Conservation (phyloP, 164 flowering plant genomes). For the Piper betle region DNA sequence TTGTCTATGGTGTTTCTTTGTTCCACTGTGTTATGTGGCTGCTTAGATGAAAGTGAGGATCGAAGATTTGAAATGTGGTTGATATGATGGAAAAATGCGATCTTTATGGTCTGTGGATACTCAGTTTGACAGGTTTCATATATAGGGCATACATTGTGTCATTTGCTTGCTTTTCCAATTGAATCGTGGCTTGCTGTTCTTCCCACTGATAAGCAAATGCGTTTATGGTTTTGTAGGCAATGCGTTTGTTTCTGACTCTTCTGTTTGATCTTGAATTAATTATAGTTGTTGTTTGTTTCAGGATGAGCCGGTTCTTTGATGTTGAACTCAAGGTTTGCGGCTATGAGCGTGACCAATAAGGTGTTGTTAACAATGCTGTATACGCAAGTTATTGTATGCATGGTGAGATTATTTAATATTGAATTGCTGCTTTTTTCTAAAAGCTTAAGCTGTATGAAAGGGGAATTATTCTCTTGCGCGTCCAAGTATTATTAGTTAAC, state of each 20-base stretch:
- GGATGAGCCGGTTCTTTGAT: constrained; percentile 54
- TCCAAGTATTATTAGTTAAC: too few relatives aligned
- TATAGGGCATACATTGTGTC: too few relatives aligned
- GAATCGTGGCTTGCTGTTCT: background rate
- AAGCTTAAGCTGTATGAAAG: too few relatives aligned
- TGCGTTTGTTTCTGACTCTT: background rate
- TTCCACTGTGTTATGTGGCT: too few relatives aligned
- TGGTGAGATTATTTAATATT: constrained; percentile 28
- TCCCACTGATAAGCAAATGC: background rate
- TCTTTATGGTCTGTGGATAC: too few relatives aligned
- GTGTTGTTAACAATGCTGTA: constrained; percentile 88
- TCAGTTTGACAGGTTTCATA: too few relatives aligned
- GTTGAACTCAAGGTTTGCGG: constrained; percentile 83
- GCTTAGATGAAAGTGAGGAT: too few relatives aligned
- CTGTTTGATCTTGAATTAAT: background rate
- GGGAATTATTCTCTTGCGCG: too few relatives aligned
- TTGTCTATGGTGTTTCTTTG: too few relatives aligned
- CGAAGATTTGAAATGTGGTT: too few relatives aligned
- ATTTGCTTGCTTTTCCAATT: background rate
- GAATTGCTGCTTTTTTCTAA: too few relatives aligned
- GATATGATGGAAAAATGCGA: too few relatives aligned
- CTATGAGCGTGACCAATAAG: constrained; percentile 91
- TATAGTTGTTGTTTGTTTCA: constrained; percentile 8
- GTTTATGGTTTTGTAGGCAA: background rate
- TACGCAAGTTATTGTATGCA: constrained; percentile 93